phyloP scores from a whole-genome alignment of 1,284 basidiomycete genomes.

The Boletellus deceptivus region DNA sequence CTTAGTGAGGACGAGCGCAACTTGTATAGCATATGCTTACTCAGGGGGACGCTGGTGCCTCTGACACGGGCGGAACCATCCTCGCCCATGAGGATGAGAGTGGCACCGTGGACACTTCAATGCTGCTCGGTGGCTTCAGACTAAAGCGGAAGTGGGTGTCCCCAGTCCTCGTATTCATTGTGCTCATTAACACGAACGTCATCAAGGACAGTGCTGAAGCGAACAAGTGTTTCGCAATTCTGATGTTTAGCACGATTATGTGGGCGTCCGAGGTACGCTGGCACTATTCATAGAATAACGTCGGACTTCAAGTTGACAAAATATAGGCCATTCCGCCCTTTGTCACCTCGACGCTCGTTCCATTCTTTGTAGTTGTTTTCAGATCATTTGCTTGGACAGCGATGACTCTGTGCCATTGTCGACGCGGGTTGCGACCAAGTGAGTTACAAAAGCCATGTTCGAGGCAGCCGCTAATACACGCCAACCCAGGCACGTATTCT shows the following conservation, averaged over 20 bases:
- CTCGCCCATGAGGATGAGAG: conserved; percentile 54
- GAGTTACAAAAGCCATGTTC: conserved; percentile 37
- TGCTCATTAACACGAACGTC: too few species aligned
- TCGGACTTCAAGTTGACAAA: conserved; percentile 37
- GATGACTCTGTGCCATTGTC: conserved; percentile 54
- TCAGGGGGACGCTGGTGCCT: conserved; percentile 51
- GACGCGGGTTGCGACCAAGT: conserved; percentile 82
- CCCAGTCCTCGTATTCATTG: conserved; percentile 58
- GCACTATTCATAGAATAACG: too few species aligned
- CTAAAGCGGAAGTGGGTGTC: conserved; percentile 65
- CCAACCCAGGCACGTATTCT: too few species aligned
- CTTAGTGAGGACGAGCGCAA: too few species aligned
- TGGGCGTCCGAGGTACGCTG: too few species aligned
- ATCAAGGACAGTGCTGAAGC: too few species aligned
- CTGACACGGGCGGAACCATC: conserved; percentile 45
- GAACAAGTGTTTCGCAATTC: too few species aligned
- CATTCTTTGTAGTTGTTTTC: conserved; percentile 85
- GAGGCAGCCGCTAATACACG: too few species aligned
- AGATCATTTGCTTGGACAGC: conserved; percentile 63
- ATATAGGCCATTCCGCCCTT: conserved; percentile 93
- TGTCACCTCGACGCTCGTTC: conserved; percentile 90
- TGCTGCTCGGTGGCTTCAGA: conserved; percentile 62
- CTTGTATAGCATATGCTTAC: too few species aligned
- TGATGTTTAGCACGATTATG: too few species aligned
- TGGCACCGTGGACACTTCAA: conserved; percentile 53